A percentile compares a stretch with the other conserved stretches of the same genome.
Evolutionary conservation across 2,329 filamentous ascomycete genomes (phyloP).

Genomic region (Cercospora sp.): DNA sequence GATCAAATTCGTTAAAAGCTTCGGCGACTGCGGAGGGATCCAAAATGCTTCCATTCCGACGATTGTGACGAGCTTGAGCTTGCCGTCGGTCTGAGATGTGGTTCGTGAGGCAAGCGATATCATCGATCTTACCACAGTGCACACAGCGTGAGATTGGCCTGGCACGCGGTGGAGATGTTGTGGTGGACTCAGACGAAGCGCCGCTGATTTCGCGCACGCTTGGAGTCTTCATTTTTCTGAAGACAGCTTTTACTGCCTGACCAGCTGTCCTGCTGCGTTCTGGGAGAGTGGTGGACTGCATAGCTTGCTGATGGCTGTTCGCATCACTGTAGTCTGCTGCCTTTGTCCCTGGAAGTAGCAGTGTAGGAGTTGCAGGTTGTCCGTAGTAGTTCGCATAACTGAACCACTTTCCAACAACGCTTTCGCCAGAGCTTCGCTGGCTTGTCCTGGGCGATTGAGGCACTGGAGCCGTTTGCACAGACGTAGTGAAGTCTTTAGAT

Average conservation of each 20-base stretch:
- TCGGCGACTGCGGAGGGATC: background rate
- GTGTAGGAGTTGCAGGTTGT: background rate
- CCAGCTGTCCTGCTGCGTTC: background rate
- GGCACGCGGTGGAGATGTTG: background rate
- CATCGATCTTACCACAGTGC: background rate
- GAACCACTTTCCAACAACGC: constrained; percentile 7
- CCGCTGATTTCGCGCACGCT: background rate
- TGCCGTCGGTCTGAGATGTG: background rate
- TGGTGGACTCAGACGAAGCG: background rate
- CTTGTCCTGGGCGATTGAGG: background rate
- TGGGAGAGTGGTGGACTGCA: background rate
- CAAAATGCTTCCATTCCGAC: background rate
- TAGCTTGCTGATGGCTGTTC: background rate
- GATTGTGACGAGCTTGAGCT: background rate
- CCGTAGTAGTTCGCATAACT: background rate
- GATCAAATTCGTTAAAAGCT: background rate
- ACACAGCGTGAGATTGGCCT: background rate
- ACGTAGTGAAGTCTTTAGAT: background rate
- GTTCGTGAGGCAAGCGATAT: background rate
- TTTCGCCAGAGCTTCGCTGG: constrained; percentile 3
- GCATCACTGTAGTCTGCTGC: background rate
- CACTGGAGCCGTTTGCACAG: background rate
- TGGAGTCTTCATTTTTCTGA: background rate
- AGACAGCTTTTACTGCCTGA: background rate
- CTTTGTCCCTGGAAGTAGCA: constrained; percentile 8